These are phyloP conservation scores for Paraurostyla sp. DNA, from an alignment of 73 alveolate genomes.

Conservation along the genomic window DNA sequence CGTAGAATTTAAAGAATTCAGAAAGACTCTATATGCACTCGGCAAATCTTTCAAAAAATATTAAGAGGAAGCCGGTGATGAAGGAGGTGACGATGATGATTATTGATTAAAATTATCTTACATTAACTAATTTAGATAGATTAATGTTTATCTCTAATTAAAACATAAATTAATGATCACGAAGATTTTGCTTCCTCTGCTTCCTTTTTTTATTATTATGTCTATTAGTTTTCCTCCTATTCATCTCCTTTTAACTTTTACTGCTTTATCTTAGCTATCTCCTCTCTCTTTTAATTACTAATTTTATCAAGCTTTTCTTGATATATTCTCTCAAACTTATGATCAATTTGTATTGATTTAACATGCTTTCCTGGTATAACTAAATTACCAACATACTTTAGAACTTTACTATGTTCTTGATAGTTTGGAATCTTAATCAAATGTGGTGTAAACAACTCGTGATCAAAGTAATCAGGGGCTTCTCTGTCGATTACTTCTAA, in stretches of 20 bases:
- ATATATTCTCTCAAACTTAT: not conserved
- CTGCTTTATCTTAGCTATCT: not conserved
- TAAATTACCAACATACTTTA: conserved; percentile 50
- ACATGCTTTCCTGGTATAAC: conserved; percentile 62
- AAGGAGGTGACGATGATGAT: conserved; percentile 21
- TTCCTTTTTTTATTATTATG: too few relatives aligned
- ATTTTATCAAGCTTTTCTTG: conserved; percentile 6
- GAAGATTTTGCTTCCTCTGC: too few relatives aligned
- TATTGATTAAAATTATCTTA: not conserved
- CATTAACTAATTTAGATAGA: too few relatives aligned
- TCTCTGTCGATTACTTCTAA: conserved; percentile 37
- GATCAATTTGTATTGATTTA: not conserved
- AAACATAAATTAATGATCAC: too few relatives aligned
- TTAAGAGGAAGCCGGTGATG: not conserved
- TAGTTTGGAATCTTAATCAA: not conserved
- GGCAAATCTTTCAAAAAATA: conserved; percentile 3
- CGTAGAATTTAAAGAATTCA: not conserved
- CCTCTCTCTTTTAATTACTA: not conserved
- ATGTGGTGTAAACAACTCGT: conserved; percentile 38
- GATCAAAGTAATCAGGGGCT: conserved; percentile 30
- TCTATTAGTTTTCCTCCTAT: not conserved
- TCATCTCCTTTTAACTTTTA: not conserved
- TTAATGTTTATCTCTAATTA: too few relatives aligned
- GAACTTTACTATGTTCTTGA: not conserved
- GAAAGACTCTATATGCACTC: conserved; percentile 8